Conservation (phyloP, 2,329 filamentous ascomycete genomes). For the Penicillium verrucosum region DNA sequence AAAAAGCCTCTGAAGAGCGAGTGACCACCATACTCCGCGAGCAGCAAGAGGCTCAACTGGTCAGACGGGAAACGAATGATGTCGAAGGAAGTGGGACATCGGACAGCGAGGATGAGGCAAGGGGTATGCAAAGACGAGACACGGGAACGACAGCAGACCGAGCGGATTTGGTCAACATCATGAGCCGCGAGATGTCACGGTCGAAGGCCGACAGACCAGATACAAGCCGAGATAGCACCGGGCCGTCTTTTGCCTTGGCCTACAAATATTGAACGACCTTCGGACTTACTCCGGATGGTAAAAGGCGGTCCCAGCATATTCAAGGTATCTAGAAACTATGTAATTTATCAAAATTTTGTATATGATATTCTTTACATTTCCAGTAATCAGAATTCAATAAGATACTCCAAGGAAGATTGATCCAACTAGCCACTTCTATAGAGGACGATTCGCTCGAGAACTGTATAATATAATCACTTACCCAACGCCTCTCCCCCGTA, state of each 20-base stretch:
- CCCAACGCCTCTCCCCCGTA: neutral
- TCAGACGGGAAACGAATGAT: neutral
- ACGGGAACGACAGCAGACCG: slow-evolving; percentile 4
- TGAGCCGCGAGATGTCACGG: slow-evolving; percentile 14
- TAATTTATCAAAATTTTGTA: neutral
- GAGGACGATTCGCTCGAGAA: neutral
- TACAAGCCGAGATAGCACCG: slow-evolving; percentile 7
- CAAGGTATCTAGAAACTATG: neutral
- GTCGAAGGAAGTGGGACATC: neutral
- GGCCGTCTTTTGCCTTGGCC: slow-evolving; percentile 15
- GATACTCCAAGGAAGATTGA: neutral
- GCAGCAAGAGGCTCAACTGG: neutral
- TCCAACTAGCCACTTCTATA: neutral
- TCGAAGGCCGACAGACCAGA: neutral
- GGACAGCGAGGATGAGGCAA: neutral
- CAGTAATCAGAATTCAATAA: neutral
- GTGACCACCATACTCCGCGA: slow-evolving; percentile 9
- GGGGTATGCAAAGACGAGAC: neutral
- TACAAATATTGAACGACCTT: neutral
- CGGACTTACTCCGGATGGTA: no score
- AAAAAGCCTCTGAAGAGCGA: slow-evolving; percentile 11
- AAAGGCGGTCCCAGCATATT: neutral
- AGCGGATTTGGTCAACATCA: slow-evolving; percentile 6
- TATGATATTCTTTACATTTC: neutral
- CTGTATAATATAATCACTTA: neutral